A percentile compares a stretch with the other conserved stretches of the same genome.
phyloP scores from a whole-genome alignment of 108 stramenopile genomes.

The Cyclostephanos invisitatus region DNA sequence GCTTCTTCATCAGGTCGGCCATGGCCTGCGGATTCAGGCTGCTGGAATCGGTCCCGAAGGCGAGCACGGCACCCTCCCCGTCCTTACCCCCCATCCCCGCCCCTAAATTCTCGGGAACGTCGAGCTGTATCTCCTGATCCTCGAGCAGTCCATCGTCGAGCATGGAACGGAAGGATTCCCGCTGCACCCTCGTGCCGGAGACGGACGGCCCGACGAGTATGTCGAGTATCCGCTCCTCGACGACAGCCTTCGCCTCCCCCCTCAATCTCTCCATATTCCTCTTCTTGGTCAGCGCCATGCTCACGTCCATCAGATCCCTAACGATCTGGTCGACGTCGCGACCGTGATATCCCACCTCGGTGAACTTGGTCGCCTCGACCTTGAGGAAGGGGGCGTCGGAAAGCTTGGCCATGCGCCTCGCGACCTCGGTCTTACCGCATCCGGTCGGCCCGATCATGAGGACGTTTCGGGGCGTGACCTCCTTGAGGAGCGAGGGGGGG shows the following conservation, averaged over 20 bases:
- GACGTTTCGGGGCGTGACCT: constrained; percentile 98
- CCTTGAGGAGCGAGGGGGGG: constrained; percentile 81
- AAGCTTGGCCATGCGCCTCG: constrained; percentile 95
- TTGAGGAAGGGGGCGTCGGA: constrained; percentile 99
- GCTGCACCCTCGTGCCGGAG: constrained; percentile 32
- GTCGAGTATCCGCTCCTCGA: constrained; percentile 92
- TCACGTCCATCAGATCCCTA: constrained; percentile 96
- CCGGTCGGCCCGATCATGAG: constrained; percentile 99
- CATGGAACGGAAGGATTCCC: constrained; percentile 86
- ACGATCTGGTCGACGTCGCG: constrained; percentile 99
- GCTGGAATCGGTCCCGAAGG: constrained; percentile 39
- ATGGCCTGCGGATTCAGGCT: constrained; percentile 76
- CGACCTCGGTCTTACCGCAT: constrained; percentile 99
- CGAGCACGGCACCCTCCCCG: constrained; percentile 43
- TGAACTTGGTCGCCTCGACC: constrained; percentile 99
- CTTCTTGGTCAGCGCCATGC: constrained; percentile 91
- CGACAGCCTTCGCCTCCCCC: constrained; percentile 71
- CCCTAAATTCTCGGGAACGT: constrained; percentile 69
- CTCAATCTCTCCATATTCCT: constrained; percentile 74
- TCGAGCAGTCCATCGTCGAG: constrained; percentile 90
- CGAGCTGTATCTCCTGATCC: constrained; percentile 88
- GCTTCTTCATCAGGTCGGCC: constrained; percentile 64
- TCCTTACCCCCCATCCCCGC: constrained; percentile 31
- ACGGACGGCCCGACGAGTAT: constrained; percentile 80
- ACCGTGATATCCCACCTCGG: constrained; percentile 99